These are phyloP conservation scores for Plasmodium yoelii DNA, from an alignment of 169 alveolate species.

Conservation along the genomic window DNA sequence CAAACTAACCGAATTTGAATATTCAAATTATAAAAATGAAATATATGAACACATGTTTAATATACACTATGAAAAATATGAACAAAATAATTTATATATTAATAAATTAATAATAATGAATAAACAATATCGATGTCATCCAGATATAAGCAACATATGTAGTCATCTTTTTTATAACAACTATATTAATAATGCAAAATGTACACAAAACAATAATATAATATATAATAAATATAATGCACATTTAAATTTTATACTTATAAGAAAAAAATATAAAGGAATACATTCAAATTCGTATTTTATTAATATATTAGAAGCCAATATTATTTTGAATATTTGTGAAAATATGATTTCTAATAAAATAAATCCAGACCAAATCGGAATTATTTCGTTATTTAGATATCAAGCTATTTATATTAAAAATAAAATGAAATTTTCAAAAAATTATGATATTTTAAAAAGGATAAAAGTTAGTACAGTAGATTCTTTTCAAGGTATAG, in stretches of 20 bases:
- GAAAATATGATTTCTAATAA: conserved; percentile 38
- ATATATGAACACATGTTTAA: conserved; percentile 40
- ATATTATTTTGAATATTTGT: conserved; percentile 50
- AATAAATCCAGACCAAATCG: conserved; percentile 48
- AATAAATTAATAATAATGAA: conserved; percentile 41
- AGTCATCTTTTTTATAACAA: conserved; percentile 61
- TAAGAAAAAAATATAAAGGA: conserved; percentile 17
- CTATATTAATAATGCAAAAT: conserved; percentile 30
- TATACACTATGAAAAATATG: conserved; percentile 7
- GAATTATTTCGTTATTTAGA: conserved; percentile 23
- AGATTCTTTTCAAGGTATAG: conserved; percentile 76
- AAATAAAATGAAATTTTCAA: conserved; percentile 20
- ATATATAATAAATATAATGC: conserved; percentile 21
- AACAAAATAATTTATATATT: background rate
- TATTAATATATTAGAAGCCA: conserved; percentile 34
- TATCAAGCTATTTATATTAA: conserved; percentile 22
- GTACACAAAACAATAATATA: conserved; percentile 22
- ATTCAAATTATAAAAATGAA: background rate
- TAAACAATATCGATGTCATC: conserved; percentile 75
- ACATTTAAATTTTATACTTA: conserved; percentile 23
- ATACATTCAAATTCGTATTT: conserved; percentile 10
- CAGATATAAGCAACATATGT: conserved; percentile 59
- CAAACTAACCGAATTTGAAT: conserved; percentile 9
- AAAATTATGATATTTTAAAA: conserved; percentile 9
- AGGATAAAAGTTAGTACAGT: conserved; percentile 67